Evolutionary conservation across 805 yeast species (phyloP), one percentile per base, ranked within the genome.

Genomic region (Helenozyma baotianmanensis): DNA sequence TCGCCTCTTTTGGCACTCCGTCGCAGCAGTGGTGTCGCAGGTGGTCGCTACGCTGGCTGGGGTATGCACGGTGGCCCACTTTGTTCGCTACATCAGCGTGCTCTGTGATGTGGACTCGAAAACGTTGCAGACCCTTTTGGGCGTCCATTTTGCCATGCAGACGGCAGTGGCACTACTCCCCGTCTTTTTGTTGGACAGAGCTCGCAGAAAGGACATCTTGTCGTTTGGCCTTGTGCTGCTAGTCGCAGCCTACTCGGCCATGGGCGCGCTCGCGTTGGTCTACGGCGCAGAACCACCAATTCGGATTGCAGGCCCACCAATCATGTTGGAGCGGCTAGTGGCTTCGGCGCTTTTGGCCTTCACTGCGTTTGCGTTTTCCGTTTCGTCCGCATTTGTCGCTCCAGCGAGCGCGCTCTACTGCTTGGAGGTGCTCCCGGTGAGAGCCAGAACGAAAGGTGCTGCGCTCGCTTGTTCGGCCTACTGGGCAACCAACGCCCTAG

Each of bases 361-460:
- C 4, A 64, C 71, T 25, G 62, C 67, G 24, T 50, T 70, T 29
- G 54, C 70, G 29, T 68, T 70, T 16, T 68, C 76, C 3, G 55
- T 74, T 0, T 69, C 66, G 46, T 60, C 78, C 1, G 49, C 74
- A 1, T 60, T 75, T 1, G 51, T 76, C 10, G 54, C 70, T 1
- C 62, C 76, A 26, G 65, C 65, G 3, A 64, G 76, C 21, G 67
- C 72, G 73, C 48, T 75, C 14, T 74, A 72, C 44, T 62, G 73
- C 4, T 63, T 68, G 30, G 81, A 76, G 42, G 51, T 73, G 4
- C 63, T 76, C 26, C 74, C 75, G 0, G 51, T 52, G 1, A 53
- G 54, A 17, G 66, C 72, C 1, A 66, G 74, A 39, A 54, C 70
- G 2, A 29, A 29, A 19, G 44, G 47, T 4, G 32, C 36, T 6